Percentiles rank a stretch among this genome's conserved stretches.
These are phyloP conservation scores for Phytophthora brassicae DNA, from an alignment of 352 stramenopile species.

Conservation along the genomic window DNA sequence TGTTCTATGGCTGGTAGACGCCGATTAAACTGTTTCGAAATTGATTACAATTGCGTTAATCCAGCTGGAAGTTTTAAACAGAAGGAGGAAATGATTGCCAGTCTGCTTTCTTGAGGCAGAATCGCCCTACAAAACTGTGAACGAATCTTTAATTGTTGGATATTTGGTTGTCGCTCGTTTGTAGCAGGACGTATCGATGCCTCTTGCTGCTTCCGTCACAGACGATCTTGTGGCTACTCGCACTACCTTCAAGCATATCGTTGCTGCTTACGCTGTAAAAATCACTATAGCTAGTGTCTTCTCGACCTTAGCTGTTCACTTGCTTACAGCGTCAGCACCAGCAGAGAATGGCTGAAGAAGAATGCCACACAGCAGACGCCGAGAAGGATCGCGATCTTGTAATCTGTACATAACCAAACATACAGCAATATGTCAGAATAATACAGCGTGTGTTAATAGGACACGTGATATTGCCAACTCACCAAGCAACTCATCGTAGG, in stretches of 20 bases:
- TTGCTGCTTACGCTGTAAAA: background rate
- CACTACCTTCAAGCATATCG: too few relatives aligned
- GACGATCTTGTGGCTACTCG: conserved; percentile 2
- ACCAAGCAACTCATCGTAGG: conserved; percentile 75
- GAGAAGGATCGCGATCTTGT: conserved; percentile 83
- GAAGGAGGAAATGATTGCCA: background rate
- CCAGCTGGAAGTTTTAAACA: conserved; percentile 14
- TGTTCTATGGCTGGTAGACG: conserved; percentile 9
- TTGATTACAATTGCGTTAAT: conserved; percentile 9
- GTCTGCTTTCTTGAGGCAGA: background rate
- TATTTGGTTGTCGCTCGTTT: conserved; percentile 12
- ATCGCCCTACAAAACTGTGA: conserved; percentile 2
- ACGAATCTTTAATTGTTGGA: conserved; percentile 15
- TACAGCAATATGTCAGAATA: conserved; percentile 9
- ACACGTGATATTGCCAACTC: conserved; percentile 9
- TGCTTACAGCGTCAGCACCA: conserved; percentile 49
- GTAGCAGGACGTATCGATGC: conserved; percentile 10
- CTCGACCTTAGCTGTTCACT: background rate
- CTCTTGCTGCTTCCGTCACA: conserved; percentile 10
- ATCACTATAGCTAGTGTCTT: background rate
- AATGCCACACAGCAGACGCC: conserved; percentile 58
- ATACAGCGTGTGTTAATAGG: too few relatives aligned
- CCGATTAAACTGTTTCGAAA: conserved; percentile 9
- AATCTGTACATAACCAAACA: conserved; percentile 45
- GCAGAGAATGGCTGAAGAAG: conserved; percentile 66